Evolutionary conservation across 441 rosid species (phyloP), one percentile per base, ranked within the genome.

Genomic region (Adansonia gregorii): DNA sequence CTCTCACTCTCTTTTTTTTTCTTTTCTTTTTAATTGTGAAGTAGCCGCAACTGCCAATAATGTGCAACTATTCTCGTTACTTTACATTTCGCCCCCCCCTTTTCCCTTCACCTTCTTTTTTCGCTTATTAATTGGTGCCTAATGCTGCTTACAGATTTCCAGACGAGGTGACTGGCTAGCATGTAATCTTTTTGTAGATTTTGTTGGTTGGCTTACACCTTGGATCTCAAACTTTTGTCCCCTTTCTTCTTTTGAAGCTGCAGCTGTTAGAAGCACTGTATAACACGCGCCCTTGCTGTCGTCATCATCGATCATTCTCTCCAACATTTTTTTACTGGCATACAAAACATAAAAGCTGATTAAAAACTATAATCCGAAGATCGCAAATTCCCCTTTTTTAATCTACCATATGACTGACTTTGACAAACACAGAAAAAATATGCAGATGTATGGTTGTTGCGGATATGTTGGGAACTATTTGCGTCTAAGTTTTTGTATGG

Each of bases 111-210:
- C 48, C 19, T 1, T 61, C 8, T 0, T 58, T 63, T 15, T 14
- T 63, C 49, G 64, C 59, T 49, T 27, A 27, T 46, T 27, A 63
- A 70, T 72, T 51, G 60, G 27, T 58, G 59, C 69, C 61, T 55
- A 56, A 76, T 81, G 75, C 54, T 85, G 81, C 67, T 85, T 86
- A 74, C 89, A 88, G 89, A 84, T 82, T 69, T 41, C 4, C 48
- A 55, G 72, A 81, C 61, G 68, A 84, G 89, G 80, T 87, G 88
- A 87, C 77, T 77, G 80, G 67, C 56, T 78, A 78, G 79, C 81
- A 35, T 68, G 61, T 67, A 41, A 75, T 43, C 76, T 74, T 67
- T 73, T 78, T 72, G 3, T 35, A 82, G 78, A 77, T 78, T 56
- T 78, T 69, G 71, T 78, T 73, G 55, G 75, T 43, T 67, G 78